Base-by-base conservation (phyloP, 805 yeast species). In the Wickerhamomyces rabaulensis region DNA sequence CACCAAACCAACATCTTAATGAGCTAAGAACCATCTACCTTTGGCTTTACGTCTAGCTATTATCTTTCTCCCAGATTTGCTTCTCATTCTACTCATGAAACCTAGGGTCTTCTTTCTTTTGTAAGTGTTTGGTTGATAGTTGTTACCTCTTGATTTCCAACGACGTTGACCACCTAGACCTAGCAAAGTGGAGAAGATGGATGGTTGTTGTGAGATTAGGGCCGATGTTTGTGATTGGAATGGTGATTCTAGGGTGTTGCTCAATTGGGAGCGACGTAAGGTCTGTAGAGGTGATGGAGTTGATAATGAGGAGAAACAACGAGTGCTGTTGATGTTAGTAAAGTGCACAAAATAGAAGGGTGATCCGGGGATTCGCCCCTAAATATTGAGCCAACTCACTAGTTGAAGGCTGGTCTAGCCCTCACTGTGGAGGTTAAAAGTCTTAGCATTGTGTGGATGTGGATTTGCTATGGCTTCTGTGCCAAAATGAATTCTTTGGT, bases 1-100 rank as follows among this genome's bases (percentile, higher is more conserved):
- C 36, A 33, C 20, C 36, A 33, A 33, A 33, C 38, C 10, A 20
- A 6, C 9, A 13, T 3, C 13, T 67, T 69, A 92, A 60, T 94
- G 92, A 39, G 95, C 74, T 59, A 94, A 69, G 62, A 80, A 90
- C 97, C 97, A 91, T 68, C 98, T 80, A 4, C 97, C 97, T 69
- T 94, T 94, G 20, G 79, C 84, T 58, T 71, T 82, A 68, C 98
- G 79, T 63, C 92, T 78, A 45, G 78, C 78, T 47, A 94, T 68
- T 35, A 94, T 78, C 62, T 82, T 87, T 55, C 92, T 78, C 8
- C 97, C 97, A 33, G 79, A 75, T 57, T 75, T 78, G 7, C 85
- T 68, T 61, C 82, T 80, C 67, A 85, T 78, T 63, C 97, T 80
- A 12, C 95, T 89, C 63, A 94, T 73, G 58, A 91, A 94, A 0